A percentile compares a stretch with the other conserved stretches of the same genome.
Conservation (phyloP, 352 stramenopile genomes). For the Phytophthora quininea region DNA sequence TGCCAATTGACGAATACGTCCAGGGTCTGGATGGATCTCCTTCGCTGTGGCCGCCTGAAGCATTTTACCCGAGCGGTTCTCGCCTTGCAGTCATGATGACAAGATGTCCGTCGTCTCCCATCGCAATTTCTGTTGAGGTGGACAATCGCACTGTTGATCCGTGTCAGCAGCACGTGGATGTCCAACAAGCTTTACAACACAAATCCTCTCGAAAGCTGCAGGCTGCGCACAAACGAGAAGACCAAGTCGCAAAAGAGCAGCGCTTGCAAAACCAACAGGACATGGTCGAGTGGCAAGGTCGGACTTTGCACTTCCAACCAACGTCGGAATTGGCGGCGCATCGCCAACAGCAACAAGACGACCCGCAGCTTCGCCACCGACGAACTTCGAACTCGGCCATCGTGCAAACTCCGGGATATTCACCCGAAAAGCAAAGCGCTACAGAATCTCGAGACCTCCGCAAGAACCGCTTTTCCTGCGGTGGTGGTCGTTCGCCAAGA, state of each 20-base stretch:
- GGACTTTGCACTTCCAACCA: slow-evolving; percentile 48
- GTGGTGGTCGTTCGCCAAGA: slow-evolving; percentile 47
- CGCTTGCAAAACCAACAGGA: slow-evolving; percentile 45
- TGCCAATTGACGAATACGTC: slow-evolving; percentile 15
- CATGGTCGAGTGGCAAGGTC: slow-evolving; percentile 43
- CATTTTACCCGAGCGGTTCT: slow-evolving; percentile 46
- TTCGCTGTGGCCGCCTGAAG: slow-evolving; percentile 54
- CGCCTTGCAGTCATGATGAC: slow-evolving; percentile 40
- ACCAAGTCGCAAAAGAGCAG: slow-evolving; percentile 17
- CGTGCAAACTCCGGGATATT: slow-evolving; percentile 56
- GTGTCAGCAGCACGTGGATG: slow-evolving; percentile 27
- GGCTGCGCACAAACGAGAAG: slow-evolving; percentile 41
- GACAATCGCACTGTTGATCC: slow-evolving; percentile 22
- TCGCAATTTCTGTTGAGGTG: slow-evolving; percentile 22
- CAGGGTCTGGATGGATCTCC: slow-evolving; percentile 39
- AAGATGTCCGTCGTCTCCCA: slow-evolving; percentile 52
- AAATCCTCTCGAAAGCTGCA: slow-evolving; percentile 38
- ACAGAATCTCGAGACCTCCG: slow-evolving; percentile 42
- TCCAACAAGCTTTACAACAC: slow-evolving; percentile 32
- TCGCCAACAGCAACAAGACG: slow-evolving; percentile 15
- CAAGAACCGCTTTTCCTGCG: slow-evolving; percentile 48
- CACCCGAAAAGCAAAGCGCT: slow-evolving; percentile 37
- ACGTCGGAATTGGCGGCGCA: slow-evolving; percentile 28
- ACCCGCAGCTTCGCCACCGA: slow-evolving; percentile 25
- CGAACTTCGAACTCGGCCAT: slow-evolving; percentile 50